Conservation (phyloP, 2,329 filamentous ascomycete genomes). For the Colletotrichum sp. region DNA sequence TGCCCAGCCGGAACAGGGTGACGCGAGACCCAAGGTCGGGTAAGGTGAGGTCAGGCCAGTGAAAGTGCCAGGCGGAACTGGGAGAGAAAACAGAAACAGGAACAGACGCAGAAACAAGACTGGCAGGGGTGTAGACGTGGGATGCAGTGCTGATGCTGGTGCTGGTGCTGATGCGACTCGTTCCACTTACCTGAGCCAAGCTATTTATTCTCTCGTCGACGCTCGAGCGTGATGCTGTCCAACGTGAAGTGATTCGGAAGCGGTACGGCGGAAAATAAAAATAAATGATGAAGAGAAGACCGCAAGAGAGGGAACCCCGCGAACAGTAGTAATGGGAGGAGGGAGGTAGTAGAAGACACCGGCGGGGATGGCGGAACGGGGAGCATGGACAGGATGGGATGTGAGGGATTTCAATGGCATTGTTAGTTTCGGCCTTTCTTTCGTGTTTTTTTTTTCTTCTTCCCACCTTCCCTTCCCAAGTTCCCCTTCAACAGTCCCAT, state of each 20-base stretch:
- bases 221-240: not conserved
- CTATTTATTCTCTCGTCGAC: not conserved
- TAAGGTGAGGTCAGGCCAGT: not conserved
- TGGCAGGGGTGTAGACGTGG: not conserved
- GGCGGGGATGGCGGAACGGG: not conserved
- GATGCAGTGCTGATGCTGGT: not conserved
- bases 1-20: not conserved
- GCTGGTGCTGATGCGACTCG: not conserved
- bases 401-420: slow-evolving; percentile 7
- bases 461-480: not conserved
- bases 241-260: not conserved
- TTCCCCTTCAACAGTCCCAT: not conserved
- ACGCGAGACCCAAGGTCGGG: not conserved
- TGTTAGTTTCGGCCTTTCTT: not conserved
- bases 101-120: slow-evolving; percentile 8
- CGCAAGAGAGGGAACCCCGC: not conserved
- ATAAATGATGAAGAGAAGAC: not conserved
- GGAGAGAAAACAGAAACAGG: not conserved
- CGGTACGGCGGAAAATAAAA: not conserved
- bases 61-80: not conserved
- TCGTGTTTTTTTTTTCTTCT: not conserved
- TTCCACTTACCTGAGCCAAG: not conserved
- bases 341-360: not conserved
- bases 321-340: not conserved
- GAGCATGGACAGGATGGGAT: not conserved